Evolutionary conservation across 2,329 filamentous ascomycete species (phyloP), one percentile per base, ranked within the genome.

Genomic region (Cordyceps cateniannulata): DNA sequence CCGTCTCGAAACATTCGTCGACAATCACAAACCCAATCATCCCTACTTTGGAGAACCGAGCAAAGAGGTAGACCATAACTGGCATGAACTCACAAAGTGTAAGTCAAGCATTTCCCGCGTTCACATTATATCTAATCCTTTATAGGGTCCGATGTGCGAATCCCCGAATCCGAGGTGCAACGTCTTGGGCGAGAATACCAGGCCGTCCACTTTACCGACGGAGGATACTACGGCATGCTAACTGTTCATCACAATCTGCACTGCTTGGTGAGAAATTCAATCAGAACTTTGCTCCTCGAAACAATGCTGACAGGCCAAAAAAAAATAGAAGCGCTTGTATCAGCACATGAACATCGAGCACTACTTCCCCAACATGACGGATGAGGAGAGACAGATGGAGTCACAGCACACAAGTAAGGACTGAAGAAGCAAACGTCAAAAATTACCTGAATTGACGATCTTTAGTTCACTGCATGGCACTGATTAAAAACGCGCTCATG

Each of bases 301-400:
- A n/a, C 27, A 4, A 9, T 18, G 5, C 16, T 22, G 40, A 42
- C 5, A 29, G 0, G 25, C n/a, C 5, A 1, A 38, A 9, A 14
- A 16, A 24, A 40, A 29, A 32, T 24, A 54, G 52, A 54, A 54
- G n/a, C 52, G 52, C 14, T 18, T 54, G 14, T 54, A 54, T 54
- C 52, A 54, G 10, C 52, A 54, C 52, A 54, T 54, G 38, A 54
- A 54, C 10, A 14, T 54, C 12, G 52, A 54, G 22, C 40, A 54
- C 40, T 54, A 54, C 52, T 54, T 54, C 18, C 52, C 52, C 22
- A 54, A 54, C 24, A 54, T 54, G 52, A 54, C 52, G 16, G 52
- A 54, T 12, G 38, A 54, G 24, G 52, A 54, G 52, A 27, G 52
- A 20, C 52, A 45, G 16, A 45, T 44, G 52, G 52, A 54, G 24